Evolutionary conservation across 108 stramenopile genomes (phyloP).

Genomic region (Discostella stelligeroides): DNA sequence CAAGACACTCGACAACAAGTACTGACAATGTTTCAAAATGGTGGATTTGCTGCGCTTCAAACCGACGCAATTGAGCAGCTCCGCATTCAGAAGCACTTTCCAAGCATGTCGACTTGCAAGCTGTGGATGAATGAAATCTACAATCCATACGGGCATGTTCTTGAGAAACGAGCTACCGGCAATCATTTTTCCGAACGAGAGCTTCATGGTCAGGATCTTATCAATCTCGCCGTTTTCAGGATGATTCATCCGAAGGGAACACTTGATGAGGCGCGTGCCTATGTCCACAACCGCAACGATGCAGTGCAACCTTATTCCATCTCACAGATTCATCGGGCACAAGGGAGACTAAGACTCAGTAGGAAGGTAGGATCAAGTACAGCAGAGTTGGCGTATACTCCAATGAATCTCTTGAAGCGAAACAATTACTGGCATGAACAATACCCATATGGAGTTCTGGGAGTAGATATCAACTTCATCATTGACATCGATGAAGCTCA

Average conservation of each 20-base stretch:
- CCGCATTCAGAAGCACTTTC: too few species aligned
- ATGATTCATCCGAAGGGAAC: slow-evolving; percentile 4
- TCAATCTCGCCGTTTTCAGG: slow-evolving; percentile 14
- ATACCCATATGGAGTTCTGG: not conserved
- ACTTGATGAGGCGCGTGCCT: slow-evolving; percentile 7
- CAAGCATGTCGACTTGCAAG: not conserved
- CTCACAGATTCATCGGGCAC: slow-evolving; percentile 11
- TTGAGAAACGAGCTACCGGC: not conserved
- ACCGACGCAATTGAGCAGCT: too few species aligned
- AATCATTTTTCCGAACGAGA: slow-evolving; percentile 15
- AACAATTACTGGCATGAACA: not conserved
- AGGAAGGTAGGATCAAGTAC: slow-evolving; percentile 11
- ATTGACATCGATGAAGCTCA: too few species aligned
- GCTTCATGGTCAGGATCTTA: too few species aligned
- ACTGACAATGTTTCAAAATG: too few species aligned
- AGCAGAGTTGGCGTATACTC: not conserved
- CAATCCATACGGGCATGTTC: not conserved
- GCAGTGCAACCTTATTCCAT: not conserved
- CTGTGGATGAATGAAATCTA: not conserved
- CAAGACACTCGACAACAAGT: too few species aligned
- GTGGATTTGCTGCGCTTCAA: too few species aligned
- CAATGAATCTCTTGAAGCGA: not conserved
- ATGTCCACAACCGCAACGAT: not conserved
- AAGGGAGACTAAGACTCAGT: not conserved
- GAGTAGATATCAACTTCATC: not conserved